Evolutionary conservation across 2,329 filamentous ascomycete species (phyloP), one percentile per base, ranked within the genome.

Genomic region (Zymoseptoria tritici): DNA sequence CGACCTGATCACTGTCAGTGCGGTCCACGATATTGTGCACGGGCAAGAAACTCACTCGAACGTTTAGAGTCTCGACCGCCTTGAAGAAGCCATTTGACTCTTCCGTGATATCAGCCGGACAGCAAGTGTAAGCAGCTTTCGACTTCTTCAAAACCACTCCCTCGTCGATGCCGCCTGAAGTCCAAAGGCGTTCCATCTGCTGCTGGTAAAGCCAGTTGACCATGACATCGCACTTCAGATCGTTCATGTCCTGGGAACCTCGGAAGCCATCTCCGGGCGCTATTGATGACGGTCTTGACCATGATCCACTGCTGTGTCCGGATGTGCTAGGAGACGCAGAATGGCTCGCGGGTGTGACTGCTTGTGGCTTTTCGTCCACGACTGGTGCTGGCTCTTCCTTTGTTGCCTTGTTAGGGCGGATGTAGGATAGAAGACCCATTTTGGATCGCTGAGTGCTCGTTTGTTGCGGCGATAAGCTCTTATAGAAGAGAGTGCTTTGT

Each of bases 121-220:
- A 81, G 67, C 76, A 82, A 1, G 78, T 78, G 65, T 81, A 85
- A 24, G 75, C 70, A n/a, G 77, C 77, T 59, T 78, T 76, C 0
- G 72, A 67, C 66, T 79, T 80, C 72, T 84, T 84, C 57, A 85
- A 69, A 2, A 84, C 74, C 1, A 83, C 80, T 64, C 82, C 83
- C 70, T 85, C 81, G 11, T 80, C 79, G 9, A 74, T 67, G 21
- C 70, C 73, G 56, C 77, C 77, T 22, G 72, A 73, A 2, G 76
- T 78, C 81, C 82, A 83, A 31, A 81, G 70, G 58, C 73, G 76
- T 68, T 85, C 81, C 62, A 83, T 76, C 62, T 86, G 84, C 67
- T 84, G 81, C 60, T 84, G 80, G 68, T 85, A 82, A 2, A 87
- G 77, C 79, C 81, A 86, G 65, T 81, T 85, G 66, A 83, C 83